These are phyloP conservation scores for Neophaeococcomyces aloes DNA, from an alignment of 2,329 filamentous ascomycete genomes.

Conservation along the genomic window DNA sequence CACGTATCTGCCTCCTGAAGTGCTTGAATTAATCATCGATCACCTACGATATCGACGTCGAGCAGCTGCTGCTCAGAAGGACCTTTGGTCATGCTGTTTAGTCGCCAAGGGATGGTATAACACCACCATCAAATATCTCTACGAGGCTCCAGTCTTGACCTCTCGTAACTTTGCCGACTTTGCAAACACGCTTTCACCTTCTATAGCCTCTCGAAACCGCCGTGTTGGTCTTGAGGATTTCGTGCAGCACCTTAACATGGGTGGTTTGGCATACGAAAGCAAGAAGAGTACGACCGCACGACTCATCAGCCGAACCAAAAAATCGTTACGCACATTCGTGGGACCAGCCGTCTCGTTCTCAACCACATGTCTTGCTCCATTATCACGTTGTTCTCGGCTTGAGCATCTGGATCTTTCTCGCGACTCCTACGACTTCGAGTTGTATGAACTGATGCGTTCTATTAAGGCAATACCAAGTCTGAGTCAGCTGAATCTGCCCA, in stretches of 20 bases:
- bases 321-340: conserved; percentile 42
- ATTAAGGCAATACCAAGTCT: conserved; percentile 39
- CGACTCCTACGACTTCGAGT: conserved; percentile 41
- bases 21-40: conserved; percentile 10
- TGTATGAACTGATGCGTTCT: conserved; percentile 41
- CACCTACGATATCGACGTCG: conserved; percentile 10
- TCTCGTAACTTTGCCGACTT: conserved; percentile 46
- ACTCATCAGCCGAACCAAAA: conserved; percentile 44
- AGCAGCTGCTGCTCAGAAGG: conserved; percentile 29
- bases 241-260: conserved; percentile 44
- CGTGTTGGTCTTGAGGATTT: conserved; percentile 31
- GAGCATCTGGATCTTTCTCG: conserved; percentile 42
- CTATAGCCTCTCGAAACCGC: conserved; percentile 33
- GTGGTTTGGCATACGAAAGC: conserved; percentile 48
- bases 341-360: conserved; percentile 50
- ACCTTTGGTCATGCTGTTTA: conserved; percentile 43
- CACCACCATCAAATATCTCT: conserved; percentile 42
- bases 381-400: conserved; percentile 46
- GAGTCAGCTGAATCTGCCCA: conserved; percentile 36
- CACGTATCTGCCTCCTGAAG: conserved; percentile 14
- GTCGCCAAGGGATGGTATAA: conserved; percentile 49
- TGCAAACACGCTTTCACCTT: conserved; percentile 44
- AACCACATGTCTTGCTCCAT: conserved; percentile 35
- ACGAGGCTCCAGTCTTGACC: conserved; percentile 40
- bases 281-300: conserved; percentile 48